Percentiles rank a stretch among this genome's conserved stretches.
These are phyloP conservation scores for Anethum foeniculum DNA, from an alignment of 140 eudicot species.

Conservation along the genomic window DNA sequence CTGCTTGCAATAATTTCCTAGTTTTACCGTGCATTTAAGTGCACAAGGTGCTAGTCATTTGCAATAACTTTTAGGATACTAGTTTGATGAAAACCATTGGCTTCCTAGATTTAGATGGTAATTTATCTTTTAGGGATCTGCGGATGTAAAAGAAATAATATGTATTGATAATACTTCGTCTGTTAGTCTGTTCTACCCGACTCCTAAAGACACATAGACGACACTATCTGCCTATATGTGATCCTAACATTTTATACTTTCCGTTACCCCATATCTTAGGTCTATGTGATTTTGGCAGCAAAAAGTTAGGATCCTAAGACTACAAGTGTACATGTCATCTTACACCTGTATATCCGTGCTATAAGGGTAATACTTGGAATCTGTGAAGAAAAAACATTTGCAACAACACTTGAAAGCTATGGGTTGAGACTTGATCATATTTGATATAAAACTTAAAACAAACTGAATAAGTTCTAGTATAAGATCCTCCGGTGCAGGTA, in stretches of 20 bases:
- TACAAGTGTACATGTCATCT: background rate
- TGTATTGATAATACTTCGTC: background rate
- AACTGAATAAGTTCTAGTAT: background rate
- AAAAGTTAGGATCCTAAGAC: background rate
- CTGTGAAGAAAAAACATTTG: background rate
- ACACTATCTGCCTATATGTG: background rate
- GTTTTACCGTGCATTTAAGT: background rate
- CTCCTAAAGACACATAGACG: background rate
- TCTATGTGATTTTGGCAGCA: background rate
- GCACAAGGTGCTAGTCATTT: background rate
- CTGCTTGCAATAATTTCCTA: background rate
- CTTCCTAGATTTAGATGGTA: background rate
- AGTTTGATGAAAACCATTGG: background rate
- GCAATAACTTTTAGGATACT: background rate
- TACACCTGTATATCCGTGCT: background rate
- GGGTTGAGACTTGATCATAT: background rate
- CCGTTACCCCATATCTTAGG: slow-evolving; percentile 1
- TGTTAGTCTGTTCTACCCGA: background rate
- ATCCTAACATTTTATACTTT: background rate
- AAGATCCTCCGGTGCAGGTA: background rate
- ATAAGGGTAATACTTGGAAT: background rate
- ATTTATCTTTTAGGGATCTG: background rate
- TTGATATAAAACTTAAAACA: background rate
- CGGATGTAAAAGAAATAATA: background rate
- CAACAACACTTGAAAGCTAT: background rate